These are phyloP conservation scores for Primulina huaijiensis DNA, from an alignment of 257 asterid species.

Conservation along the genomic window DNA sequence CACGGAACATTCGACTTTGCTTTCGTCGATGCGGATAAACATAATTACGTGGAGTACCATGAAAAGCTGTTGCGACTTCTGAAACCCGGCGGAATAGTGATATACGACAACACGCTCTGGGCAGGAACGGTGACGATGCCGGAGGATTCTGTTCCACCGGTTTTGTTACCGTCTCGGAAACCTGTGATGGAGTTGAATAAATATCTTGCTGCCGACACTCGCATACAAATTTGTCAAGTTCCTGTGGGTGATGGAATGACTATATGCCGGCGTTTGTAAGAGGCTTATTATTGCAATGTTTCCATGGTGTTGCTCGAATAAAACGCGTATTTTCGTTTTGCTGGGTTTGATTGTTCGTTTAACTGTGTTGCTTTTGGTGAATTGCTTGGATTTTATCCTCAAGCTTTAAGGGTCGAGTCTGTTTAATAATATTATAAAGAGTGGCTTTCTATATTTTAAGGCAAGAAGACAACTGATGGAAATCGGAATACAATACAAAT, in stretches of 20 bases:
- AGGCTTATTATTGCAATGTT: neutral
- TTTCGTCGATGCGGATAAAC: slow-evolving; percentile 57
- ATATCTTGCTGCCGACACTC: slow-evolving; percentile 37
- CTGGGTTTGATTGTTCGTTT: too few species aligned
- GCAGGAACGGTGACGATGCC: slow-evolving; percentile 39
- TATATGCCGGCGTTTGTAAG: slow-evolving; percentile 32
- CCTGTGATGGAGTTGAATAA: slow-evolving; percentile 39
- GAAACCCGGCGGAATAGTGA: slow-evolving; percentile 45
- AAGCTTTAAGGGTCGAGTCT: too few species aligned
- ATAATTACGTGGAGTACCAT: slow-evolving; percentile 39
- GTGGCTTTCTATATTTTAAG: too few species aligned
- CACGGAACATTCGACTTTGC: slow-evolving; percentile 46
- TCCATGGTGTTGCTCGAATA: too few species aligned
- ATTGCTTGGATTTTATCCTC: too few species aligned
- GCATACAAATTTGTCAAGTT: slow-evolving; percentile 43
- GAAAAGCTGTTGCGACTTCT: slow-evolving; percentile 43
- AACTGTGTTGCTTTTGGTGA: too few species aligned
- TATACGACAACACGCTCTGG: slow-evolving; percentile 64
- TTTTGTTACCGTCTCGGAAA: neutral
- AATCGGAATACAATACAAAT: too few species aligned
- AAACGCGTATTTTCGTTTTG: too few species aligned
- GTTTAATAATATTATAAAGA: too few species aligned
- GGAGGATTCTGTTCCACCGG: slow-evolving; percentile 27
- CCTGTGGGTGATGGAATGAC: slow-evolving; percentile 63
- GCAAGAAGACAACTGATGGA: too few species aligned